Evolutionary conservation across 345 rosid species (phyloP).

Genomic region (Barbarea vulgaris): DNA sequence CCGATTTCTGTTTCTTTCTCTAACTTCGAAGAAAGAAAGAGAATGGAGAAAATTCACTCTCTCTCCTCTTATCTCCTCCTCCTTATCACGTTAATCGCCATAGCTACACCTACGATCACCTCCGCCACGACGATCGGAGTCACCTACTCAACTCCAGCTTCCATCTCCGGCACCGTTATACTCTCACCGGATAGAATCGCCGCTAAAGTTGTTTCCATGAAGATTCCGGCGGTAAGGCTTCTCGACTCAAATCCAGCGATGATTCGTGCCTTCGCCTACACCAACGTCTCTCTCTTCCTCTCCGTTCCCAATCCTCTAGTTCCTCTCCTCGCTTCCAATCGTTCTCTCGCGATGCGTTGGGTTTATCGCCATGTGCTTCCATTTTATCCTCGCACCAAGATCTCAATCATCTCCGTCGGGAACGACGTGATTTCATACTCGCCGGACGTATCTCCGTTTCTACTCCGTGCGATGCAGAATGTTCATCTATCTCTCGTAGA

Average conservation of each 20-base stretch:
- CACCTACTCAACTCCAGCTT: conserved; percentile 43
- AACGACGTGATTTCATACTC: conserved; percentile 56
- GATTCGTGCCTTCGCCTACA: conserved; percentile 74
- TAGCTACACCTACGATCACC: conserved; percentile 15
- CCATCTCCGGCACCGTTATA: conserved; percentile 26
- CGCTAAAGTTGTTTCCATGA: conserved; percentile 48
- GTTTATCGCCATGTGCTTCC: conserved; percentile 76
- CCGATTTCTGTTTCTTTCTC: conserved; percentile 16
- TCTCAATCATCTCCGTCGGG: conserved; percentile 81
- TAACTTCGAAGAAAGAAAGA: conserved; percentile 22
- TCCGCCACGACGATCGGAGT: conserved; percentile 48
- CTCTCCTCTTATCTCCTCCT: conserved; percentile 24
- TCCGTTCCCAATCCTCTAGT: conserved; percentile 75
- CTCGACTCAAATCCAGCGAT: conserved; percentile 59
- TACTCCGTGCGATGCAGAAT: conserved; percentile 74
- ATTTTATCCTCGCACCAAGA: conserved; percentile 73
- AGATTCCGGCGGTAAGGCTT: conserved; percentile 60
- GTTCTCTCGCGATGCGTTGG: conserved; percentile 74
- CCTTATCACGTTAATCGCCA: conserved; percentile 39
- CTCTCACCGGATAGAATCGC: conserved; percentile 52
- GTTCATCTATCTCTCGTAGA: conserved; percentile 56
- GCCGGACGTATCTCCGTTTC: conserved; percentile 48
- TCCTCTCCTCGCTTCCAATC: conserved; percentile 73
- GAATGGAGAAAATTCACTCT: conserved; percentile 11
- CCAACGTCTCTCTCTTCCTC: conserved; percentile 79